Conservation (phyloP, 2,329 filamentous ascomycete species). For the Epichloe gansuensis region DNA sequence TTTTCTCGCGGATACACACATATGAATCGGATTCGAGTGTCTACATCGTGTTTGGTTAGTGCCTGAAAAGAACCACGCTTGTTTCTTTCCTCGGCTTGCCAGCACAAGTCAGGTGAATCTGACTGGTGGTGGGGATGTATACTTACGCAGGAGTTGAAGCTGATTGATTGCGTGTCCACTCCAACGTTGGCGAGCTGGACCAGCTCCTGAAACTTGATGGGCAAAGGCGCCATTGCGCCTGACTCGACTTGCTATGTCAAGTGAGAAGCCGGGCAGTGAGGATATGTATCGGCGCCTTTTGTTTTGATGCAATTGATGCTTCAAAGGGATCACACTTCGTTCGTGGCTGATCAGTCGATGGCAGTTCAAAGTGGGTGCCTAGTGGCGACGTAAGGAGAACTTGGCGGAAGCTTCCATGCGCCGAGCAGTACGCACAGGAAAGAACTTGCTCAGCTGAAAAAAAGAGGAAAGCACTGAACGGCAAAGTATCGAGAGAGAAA, state of each 20-base stretch:
- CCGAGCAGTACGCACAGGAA: slow-evolving; percentile 17
- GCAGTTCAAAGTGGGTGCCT: slow-evolving; percentile 8
- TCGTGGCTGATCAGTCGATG: slow-evolving; percentile 7
- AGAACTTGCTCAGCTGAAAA: slow-evolving; percentile 3
- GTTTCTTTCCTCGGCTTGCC: not conserved
- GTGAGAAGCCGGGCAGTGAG: slow-evolving; percentile 9
- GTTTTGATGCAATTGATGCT: slow-evolving; percentile 10
- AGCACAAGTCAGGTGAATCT: not conserved
- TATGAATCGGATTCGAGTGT: slow-evolving; percentile 96
- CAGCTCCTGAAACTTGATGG: slow-evolving; percentile 88
- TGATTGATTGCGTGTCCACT: slow-evolving; percentile 43
- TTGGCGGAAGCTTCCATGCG: slow-evolving; percentile 26
- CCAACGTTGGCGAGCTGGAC: slow-evolving; percentile 48
- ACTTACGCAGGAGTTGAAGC: slow-evolving; percentile 64
- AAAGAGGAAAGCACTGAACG: slow-evolving; percentile 6
- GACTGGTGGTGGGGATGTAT: not conserved
- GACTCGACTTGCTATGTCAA: slow-evolving; percentile 13
- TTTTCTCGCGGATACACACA: slow-evolving; percentile 93
- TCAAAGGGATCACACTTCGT: slow-evolving; percentile 11
- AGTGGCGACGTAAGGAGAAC: slow-evolving; percentile 13
- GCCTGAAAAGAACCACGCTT: not conserved
- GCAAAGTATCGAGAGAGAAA: slow-evolving; percentile 11
- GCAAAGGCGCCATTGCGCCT: slow-evolving; percentile 53
- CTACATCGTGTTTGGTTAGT: slow-evolving; percentile 29
- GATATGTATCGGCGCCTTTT: not conserved